Conservation (phyloP, 805 yeast genomes). For the Cyberlindnera xishuangbannaensis region DNA sequence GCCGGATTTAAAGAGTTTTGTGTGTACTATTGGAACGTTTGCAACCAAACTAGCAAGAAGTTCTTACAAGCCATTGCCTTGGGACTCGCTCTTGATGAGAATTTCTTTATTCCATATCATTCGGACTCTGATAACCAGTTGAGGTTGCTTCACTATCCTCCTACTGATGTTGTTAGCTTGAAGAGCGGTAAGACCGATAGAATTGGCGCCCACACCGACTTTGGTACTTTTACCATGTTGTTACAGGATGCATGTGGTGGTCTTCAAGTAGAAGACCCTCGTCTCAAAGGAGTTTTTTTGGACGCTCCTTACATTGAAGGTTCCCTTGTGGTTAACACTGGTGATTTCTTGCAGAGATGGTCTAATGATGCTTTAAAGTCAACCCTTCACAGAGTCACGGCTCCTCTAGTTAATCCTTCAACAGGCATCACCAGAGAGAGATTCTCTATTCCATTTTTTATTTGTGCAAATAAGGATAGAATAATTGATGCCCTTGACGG, state of each 20-base stretch:
- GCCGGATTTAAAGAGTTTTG: conserved; percentile 24
- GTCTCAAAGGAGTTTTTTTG: conserved; percentile 15
- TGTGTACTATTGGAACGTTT: conserved; percentile 15
- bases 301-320: conserved; percentile 18
- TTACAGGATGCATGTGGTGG: conserved; percentile 25
- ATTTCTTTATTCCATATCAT: conserved; percentile 19
- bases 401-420: conserved; percentile 18
- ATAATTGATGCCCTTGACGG: conserved; percentile 24
- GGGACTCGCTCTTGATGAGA: conserved; percentile 20
- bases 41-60: conserved; percentile 13
- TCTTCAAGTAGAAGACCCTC: conserved; percentile 21
- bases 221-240: conserved; percentile 24
- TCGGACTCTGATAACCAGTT: conserved; percentile 21
- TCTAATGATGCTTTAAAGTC: conserved; percentile 23
- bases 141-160: conserved; percentile 23
- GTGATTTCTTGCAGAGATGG: conserved; percentile 24
- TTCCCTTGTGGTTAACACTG: conserved; percentile 21
- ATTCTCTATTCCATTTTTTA: conserved; percentile 26
- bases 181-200: conserved; percentile 21
- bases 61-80: conserved; percentile 22
- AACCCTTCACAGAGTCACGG: conserved; percentile 23
- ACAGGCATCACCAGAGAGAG: conserved; percentile 20
- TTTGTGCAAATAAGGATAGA: conserved; percentile 21
- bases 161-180: conserved; percentile 15
- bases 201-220: conserved; percentile 26